Evolutionary conservation across 257 asterid species (phyloP), one percentile per base, ranked within the genome.

Genomic region (Marsdenia floribunda): DNA sequence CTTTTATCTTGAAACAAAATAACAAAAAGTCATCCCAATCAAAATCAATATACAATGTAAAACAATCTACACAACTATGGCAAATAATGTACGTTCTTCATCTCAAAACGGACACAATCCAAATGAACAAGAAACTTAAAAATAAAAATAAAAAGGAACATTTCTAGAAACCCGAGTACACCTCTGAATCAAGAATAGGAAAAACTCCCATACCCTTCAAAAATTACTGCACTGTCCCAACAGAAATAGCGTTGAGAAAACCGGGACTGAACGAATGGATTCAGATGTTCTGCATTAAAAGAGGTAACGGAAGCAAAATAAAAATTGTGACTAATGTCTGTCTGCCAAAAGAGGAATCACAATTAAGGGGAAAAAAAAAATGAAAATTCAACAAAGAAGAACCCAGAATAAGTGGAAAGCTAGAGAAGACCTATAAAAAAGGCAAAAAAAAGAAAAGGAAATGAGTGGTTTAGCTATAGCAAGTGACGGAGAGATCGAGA

Each of bases 401-500:
- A 52, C 58, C 26, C 24, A 18, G 1, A 19, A 26, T 0, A 2
- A 24, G 38, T 26, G 33, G 0, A 60, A 11, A 49, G 54, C 54
- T 12, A 9, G 38, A 18, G 24, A 58, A 16, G 12, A 1, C 33
- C 33, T 29, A 29, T 29, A 29, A 29, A 29, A 29, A 21, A 9
- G 65, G 0, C 7, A 29, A 5, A 33, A 60, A 19, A 0, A 19
- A 12, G 54, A 49, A 4, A 33, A 66, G 9, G 29, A 38, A 66
- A 60, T 38, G 52, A 40, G 29, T 6, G 29, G 29, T 18, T 37
- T 38, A 65, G 49, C 24, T 65, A 40, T n/a, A n/a, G 46, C 9
- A 40, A 40, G 70, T 6, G 71, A 26, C 71, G 71, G 71, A 66
- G 52, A 66, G 52, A 38, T 18, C 71, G 52, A 65, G 70, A 65